These are phyloP conservation scores for Venturia pyrina DNA, from an alignment of 2,329 filamentous ascomycete species.

Conservation along the genomic window DNA sequence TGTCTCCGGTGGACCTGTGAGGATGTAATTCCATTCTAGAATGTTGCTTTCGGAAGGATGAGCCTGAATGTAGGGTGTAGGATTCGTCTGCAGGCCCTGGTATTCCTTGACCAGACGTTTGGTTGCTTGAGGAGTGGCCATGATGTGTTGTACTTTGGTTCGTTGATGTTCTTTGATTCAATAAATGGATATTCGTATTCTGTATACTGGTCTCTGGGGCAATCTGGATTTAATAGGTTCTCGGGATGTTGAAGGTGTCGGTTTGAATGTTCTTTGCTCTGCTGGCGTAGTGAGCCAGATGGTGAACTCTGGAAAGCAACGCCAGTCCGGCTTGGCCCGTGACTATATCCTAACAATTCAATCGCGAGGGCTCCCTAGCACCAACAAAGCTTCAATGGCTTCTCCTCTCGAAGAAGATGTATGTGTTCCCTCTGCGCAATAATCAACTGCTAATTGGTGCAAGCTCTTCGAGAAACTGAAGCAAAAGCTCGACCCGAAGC, in stretches of 20 bases:
- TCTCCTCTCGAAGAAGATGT: conserved; percentile 38
- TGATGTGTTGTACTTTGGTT: conserved; percentile 16
- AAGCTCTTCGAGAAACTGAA: conserved; percentile 52
- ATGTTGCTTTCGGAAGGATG: conserved; percentile 89
- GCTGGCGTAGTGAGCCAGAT: too few relatives aligned
- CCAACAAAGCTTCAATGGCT: conserved; percentile 25
- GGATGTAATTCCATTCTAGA: conserved; percentile 91
- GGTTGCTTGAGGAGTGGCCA: conserved; percentile 31
- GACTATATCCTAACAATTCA: background rate
- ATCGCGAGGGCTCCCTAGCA: background rate
- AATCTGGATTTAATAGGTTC: background rate
- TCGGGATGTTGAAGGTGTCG: background rate
- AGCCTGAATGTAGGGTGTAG: conserved; percentile 78
- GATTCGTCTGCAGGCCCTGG: conserved; percentile 58
- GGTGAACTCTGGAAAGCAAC: too few relatives aligned
- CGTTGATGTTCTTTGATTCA: background rate
- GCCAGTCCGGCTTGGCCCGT: background rate
- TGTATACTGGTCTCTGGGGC: background rate
- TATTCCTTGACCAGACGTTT: conserved; percentile 52
- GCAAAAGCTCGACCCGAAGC: conserved; percentile 48
- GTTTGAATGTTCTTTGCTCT: background rate
- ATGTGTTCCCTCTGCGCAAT: conserved; percentile 18
- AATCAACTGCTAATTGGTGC: conserved; percentile 15
- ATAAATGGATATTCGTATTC: background rate
- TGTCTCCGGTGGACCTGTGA: conserved; percentile 87